Percentiles rank a stretch among this genome's conserved stretches.
phyloP scores from a whole-genome alignment of 805 yeast genomes.

The Candida nanaspora region DNA sequence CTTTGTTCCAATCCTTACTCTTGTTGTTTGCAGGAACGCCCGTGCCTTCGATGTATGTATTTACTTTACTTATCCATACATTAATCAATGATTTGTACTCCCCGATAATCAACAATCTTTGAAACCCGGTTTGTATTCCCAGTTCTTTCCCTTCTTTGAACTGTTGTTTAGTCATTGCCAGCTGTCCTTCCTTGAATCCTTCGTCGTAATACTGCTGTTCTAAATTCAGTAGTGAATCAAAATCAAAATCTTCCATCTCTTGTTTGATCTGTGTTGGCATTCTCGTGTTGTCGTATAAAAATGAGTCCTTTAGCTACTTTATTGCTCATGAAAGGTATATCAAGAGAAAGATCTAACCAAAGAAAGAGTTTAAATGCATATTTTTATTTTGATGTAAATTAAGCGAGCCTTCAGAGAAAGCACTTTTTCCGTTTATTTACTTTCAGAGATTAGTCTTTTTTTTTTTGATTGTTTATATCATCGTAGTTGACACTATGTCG shows the following conservation, averaged over 20 bases:
- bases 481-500: too few species aligned
- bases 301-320: too few species aligned
- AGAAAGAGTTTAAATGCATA: too few species aligned
- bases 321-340: too few species aligned
- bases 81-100: conserved; percentile 46
- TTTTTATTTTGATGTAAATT: too few species aligned
- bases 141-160: conserved; percentile 72
- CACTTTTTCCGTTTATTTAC: too few species aligned
- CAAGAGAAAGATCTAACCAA: too few species aligned
- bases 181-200: conserved; percentile 68
- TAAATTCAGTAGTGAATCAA: conserved; percentile 50
- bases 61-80: conserved; percentile 37
- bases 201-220: conserved; percentile 59
- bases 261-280: conserved; percentile 13
- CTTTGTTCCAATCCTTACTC: conserved; percentile 10
- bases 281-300: not conserved
- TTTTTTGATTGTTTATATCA: too few species aligned
- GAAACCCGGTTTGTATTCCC: conserved; percentile 77
- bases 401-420: too few species aligned
- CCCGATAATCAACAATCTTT: conserved; percentile 63
- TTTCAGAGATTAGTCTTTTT: too few species aligned
- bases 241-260: conserved; percentile 32
- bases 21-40: too few species aligned
- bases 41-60: too few species aligned
- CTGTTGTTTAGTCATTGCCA: conserved; percentile 53